phyloP scores from a whole-genome alignment of 495 filamentous ascomycete genomes.

The Clohesyomyces aquaticus region DNA sequence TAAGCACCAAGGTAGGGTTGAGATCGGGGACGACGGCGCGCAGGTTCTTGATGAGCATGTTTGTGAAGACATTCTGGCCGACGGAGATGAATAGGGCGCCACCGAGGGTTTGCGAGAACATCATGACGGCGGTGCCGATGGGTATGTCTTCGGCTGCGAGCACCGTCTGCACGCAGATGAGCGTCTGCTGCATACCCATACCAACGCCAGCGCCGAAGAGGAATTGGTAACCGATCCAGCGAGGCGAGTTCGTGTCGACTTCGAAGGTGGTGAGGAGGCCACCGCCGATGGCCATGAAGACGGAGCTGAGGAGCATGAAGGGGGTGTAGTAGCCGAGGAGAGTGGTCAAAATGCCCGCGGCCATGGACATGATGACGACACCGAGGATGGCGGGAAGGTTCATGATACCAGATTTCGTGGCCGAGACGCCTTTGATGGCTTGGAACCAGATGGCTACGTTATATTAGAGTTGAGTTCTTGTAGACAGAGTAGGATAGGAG shows the following conservation, averaged over 20 bases:
- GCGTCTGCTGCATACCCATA: slow-evolving; percentile 69
- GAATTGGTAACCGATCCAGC: slow-evolving; percentile 73
- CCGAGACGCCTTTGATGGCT: slow-evolving; percentile 62
- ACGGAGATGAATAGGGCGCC: slow-evolving; percentile 73
- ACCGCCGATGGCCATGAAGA: slow-evolving; percentile 62
- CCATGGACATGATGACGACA: slow-evolving; percentile 51
- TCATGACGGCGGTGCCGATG: slow-evolving; percentile 65
- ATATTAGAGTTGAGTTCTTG: slow-evolving; percentile 25
- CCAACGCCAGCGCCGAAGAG: slow-evolving; percentile 74
- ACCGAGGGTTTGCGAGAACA: slow-evolving; percentile 69
- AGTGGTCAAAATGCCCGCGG: slow-evolving; percentile 57
- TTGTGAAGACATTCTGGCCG: slow-evolving; percentile 77
- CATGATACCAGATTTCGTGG: slow-evolving; percentile 62
- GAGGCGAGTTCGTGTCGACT: slow-evolving; percentile 51
- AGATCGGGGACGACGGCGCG: slow-evolving; percentile 52
- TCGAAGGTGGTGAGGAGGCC: slow-evolving; percentile 67
- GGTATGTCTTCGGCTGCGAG: slow-evolving; percentile 61
- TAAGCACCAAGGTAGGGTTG: slow-evolving; percentile 52
- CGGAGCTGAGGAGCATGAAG: slow-evolving; percentile 56
- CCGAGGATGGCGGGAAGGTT: slow-evolving; percentile 61
- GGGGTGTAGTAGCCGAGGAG: slow-evolving; percentile 69
- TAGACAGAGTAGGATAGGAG: background rate
- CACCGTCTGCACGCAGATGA: slow-evolving; percentile 66
- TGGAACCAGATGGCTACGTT: slow-evolving; percentile 75
- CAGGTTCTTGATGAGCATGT: slow-evolving; percentile 65